Conservation (phyloP, 495 filamentous ascomycete genomes). For the Aspergillus homomorphus region DNA sequence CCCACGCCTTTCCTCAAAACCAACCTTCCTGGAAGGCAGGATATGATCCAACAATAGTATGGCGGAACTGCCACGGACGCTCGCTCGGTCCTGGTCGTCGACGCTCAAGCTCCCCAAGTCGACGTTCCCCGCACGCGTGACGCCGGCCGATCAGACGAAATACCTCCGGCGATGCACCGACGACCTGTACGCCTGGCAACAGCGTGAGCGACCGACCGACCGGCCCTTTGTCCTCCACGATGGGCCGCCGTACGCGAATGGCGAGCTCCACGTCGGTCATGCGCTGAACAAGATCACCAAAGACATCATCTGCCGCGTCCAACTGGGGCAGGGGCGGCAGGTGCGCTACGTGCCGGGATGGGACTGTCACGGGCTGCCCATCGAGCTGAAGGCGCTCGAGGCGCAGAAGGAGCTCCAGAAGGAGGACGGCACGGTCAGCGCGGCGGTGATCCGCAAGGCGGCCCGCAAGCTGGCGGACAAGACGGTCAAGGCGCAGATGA, state of each 20-base stretch:
- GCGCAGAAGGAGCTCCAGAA: conserved; percentile 33
- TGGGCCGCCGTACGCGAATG: conserved; percentile 97
- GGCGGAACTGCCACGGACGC: conserved; percentile 44
- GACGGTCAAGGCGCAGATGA: conserved; percentile 78
- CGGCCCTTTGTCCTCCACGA: conserved; percentile 82
- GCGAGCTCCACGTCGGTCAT: conserved; percentile 91
- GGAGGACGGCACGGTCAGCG: conserved; percentile 21
- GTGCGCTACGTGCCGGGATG: conserved; percentile 92
- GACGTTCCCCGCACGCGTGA: conserved; percentile 53
- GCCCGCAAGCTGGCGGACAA: conserved; percentile 70
- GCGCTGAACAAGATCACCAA: conserved; percentile 97
- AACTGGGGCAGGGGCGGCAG: conserved; percentile 71
- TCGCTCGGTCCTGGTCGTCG: conserved; percentile 55
- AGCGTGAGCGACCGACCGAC: conserved; percentile 52
- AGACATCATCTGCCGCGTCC: conserved; percentile 80
- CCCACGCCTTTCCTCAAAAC: conserved; percentile 1
- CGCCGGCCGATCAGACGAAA: conserved; percentile 50
- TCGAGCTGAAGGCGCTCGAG: conserved; percentile 94
- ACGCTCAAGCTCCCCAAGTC: conserved; percentile 60
- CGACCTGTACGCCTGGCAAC: conserved; percentile 87
- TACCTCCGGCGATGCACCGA: conserved; percentile 80
- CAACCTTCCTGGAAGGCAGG: conserved; percentile 14
- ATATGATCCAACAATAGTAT: conserved; percentile 45
- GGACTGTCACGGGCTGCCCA: conserved; percentile 98
- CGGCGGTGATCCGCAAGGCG: conserved; percentile 57